These are phyloP conservation scores for Tricholoma furcatifolium DNA, from an alignment of 768 basidiomycete species.

Conservation along the genomic window DNA sequence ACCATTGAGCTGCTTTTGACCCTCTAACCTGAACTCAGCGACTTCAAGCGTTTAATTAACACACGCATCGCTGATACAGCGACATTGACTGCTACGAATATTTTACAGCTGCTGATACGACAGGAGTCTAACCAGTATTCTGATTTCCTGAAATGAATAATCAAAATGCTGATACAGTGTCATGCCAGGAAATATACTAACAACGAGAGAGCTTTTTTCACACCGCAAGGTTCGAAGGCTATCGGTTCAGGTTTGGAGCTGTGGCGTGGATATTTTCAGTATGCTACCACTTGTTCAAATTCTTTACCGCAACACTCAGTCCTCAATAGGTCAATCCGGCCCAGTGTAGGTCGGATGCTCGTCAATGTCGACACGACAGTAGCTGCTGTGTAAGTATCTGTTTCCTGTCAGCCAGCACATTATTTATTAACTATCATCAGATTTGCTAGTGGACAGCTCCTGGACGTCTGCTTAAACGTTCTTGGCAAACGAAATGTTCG, in stretches of 20 bases:
- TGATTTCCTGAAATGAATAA: background rate
- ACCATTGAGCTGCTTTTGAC: background rate
- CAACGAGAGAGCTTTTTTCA: constrained; percentile 47
- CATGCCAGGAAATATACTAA: constrained; percentile 38
- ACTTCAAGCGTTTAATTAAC: constrained; percentile 24
- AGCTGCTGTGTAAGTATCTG: constrained; percentile 38
- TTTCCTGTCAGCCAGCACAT: background rate
- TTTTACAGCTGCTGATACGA: constrained; percentile 48
- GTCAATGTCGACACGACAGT: constrained; percentile 49
- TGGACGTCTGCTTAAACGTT: constrained; percentile 32
- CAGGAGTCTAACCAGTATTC: constrained; percentile 46
- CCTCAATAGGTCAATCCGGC: constrained; percentile 38
- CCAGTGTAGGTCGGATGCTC: constrained; percentile 35
- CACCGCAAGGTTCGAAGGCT: constrained; percentile 20
- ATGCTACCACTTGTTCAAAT: constrained; percentile 6
- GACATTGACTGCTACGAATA: constrained; percentile 38
- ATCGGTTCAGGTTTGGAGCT: constrained; percentile 36
- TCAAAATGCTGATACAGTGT: background rate
- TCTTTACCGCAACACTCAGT: background rate
- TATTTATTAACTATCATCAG: constrained; percentile 14
- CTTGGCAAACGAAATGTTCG: constrained; percentile 24
- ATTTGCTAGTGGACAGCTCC: constrained; percentile 27
- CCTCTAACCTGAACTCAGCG: constrained; percentile 19
- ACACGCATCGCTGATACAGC: constrained; percentile 16
- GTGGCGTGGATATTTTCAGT: constrained; percentile 53